Conservation (phyloP, 176 grass and related monocot genomes). For the Musa acuminata region DNA sequence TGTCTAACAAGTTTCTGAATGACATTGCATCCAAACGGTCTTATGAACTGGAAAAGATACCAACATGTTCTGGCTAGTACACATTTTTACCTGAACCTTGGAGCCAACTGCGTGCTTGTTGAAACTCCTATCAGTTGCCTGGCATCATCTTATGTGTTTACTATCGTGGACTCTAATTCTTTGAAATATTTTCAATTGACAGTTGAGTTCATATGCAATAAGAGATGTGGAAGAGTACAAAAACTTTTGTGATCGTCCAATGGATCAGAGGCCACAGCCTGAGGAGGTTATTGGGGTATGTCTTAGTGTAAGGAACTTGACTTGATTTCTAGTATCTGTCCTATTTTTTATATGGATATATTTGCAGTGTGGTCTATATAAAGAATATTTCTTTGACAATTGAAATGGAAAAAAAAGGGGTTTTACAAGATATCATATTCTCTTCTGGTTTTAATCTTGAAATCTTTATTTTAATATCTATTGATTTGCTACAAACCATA, state of each 20-base stretch:
- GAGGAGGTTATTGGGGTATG: conserved; percentile 98
- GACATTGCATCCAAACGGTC: no score
- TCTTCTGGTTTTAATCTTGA: no score
- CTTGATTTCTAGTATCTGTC: background rate
- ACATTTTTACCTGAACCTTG: no score
- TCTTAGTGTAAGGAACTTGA: background rate
- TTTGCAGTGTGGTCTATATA: background rate
- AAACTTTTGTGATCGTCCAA: conserved; percentile 80
- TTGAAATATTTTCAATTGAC: conserved; percentile 28
- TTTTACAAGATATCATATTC: no score
- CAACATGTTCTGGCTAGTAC: no score
- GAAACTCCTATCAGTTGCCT: background rate
- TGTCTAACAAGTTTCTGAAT: no score
- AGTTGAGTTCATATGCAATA: conserved; percentile 96
- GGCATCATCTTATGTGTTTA: background rate
- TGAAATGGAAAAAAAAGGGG: no score
- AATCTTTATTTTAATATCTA: no score
- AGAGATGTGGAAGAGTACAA: conserved; percentile 95
- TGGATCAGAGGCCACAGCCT: conserved; percentile 69
- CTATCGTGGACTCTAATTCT: conserved; percentile 12
- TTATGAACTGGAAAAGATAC: no score
- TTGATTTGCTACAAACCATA: no score
- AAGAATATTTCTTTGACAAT: no score
- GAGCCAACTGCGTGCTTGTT: background rate
- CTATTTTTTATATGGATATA: background rate